phyloP scores from a whole-genome alignment of 2,329 filamentous ascomycete species.

The Trichoderma sp. region DNA sequence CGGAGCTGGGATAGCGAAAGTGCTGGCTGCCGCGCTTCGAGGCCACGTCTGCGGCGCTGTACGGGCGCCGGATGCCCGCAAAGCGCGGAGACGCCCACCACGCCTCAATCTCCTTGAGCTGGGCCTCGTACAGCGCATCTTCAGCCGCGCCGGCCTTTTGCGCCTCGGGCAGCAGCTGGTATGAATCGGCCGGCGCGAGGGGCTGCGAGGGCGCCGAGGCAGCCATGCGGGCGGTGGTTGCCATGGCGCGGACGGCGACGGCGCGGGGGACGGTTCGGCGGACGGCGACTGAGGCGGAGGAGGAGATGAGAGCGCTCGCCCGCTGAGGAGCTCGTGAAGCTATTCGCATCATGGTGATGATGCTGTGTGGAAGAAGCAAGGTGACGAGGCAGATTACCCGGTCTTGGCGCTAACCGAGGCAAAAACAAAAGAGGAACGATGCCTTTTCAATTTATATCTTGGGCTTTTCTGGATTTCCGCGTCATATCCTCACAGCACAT shows the following conservation, averaged over 20 bases:
- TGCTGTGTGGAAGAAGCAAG: background rate
- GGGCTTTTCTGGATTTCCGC: background rate
- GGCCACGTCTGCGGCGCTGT: conserved; percentile 86
- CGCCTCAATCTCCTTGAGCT: conserved; percentile 79
- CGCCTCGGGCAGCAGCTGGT: conserved; percentile 78
- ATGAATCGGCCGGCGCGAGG: conserved; percentile 66
- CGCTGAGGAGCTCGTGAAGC: conserved; percentile 38
- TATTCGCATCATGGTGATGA: conserved; percentile 37
- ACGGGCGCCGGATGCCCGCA: conserved; percentile 87
- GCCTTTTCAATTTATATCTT: no score
- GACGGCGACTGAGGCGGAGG: conserved; percentile 26
- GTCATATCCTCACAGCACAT: background rate
- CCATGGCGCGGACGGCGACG: conserved; percentile 36
- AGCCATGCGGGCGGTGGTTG: conserved; percentile 38
- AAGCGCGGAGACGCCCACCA: conserved; percentile 91
- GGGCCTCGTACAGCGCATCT: conserved; percentile 80
- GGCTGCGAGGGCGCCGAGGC: conserved; percentile 28
- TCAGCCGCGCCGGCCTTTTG: conserved; percentile 79
- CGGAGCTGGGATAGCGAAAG: conserved; percentile 85
- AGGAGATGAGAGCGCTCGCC: conserved; percentile 30
- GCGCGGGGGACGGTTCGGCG: conserved; percentile 26
- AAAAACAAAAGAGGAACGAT: background rate
- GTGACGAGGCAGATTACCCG: background rate
- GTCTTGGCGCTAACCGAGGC: background rate
- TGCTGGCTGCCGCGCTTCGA: conserved; percentile 87